Base-by-base conservation (phyloP, 257 asterid species). In the Solanum tacnaense region DNA sequence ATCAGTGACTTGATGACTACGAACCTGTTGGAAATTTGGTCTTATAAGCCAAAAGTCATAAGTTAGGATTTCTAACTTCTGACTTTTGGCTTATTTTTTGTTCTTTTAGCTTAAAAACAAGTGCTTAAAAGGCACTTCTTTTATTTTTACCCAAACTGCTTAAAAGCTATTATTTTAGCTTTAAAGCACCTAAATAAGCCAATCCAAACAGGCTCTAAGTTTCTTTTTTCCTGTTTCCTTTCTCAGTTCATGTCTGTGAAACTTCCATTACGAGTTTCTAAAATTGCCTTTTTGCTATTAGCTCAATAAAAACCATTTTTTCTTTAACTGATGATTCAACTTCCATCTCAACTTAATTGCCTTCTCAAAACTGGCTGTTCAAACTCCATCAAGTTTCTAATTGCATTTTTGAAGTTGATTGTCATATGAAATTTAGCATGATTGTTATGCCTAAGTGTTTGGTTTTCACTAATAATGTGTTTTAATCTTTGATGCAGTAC, bases 401-500 rank as follows among this genome's bases (percentile, higher is more conserved):
- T 18, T 49, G 67, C 67, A 44, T 27, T 82, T 81, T 49, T 49
- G 70, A 29, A 81, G 39, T 20, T 49, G 16, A 49, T 5, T 31
- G 20, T 31, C 62, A 5, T 29, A 35, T 31, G 44, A 18, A 82
- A 46, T 81, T 82, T 82, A 49, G 41, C 70, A 16, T 29, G 32
- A 46, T 29, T 25, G 29, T 41, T 15, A 25, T 78, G 9, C 35
- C 21, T 13, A 18, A 46, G 39, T 84, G 31, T 86, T 39, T 35
- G 16, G 74, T 86, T 86, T 39, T 86, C 81, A 87, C 12, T 3
- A 89, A 90, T 89, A 72, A 67, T 75, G 60, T 81, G 81, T 74
- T 56, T 72, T 87, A 84, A 71, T 90, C 72, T 90, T 76, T 76
- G 87, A 76, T 91, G 94, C 98, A 97, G 99, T 97, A 97, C 90